Conservation (phyloP, 805 yeast genomes). For the Metschnikowia kunwiensis region DNA sequence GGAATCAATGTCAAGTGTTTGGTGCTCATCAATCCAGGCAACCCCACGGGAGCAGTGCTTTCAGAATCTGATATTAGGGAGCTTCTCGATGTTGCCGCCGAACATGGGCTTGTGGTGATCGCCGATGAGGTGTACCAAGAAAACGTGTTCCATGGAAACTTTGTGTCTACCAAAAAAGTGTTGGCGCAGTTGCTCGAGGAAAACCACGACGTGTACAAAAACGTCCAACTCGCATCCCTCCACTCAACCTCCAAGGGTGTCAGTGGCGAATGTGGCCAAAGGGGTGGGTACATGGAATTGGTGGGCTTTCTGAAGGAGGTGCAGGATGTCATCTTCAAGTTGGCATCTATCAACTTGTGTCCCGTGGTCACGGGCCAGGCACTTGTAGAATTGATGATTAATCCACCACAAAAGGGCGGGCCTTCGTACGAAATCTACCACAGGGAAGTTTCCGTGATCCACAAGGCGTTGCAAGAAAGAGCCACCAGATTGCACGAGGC, state of each 20-base stretch:
- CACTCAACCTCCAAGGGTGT: slow-evolving; percentile 99
- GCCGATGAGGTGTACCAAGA: slow-evolving; percentile 99
- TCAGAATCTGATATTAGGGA: slow-evolving; percentile 62
- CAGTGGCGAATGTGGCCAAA: slow-evolving; percentile 98
- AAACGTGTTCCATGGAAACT: slow-evolving; percentile 78
- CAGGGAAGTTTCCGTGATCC: slow-evolving; percentile 60
- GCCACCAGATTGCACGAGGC: slow-evolving; percentile 65
- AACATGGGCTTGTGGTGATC: slow-evolving; percentile 76
- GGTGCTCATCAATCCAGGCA: slow-evolving; percentile 96
- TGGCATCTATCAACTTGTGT: slow-evolving; percentile 88
- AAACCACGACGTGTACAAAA: slow-evolving; percentile 54
- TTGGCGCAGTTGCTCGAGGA: slow-evolving; percentile 57
- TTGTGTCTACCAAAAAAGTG: slow-evolving; percentile 80
- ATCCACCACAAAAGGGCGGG: slow-evolving; percentile 82
- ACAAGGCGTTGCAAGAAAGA: slow-evolving; percentile 57
- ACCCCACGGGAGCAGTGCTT: slow-evolving; percentile 93
- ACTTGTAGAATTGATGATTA: slow-evolving; percentile 85
- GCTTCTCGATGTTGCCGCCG: slow-evolving; percentile 76
- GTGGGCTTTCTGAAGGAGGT: slow-evolving; percentile 75
- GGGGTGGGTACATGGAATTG: slow-evolving; percentile 98
- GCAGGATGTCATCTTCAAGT: slow-evolving; percentile 67
- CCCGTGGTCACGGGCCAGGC: slow-evolving; percentile 97
- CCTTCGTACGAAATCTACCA: slow-evolving; percentile 67
- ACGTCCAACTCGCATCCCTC: slow-evolving; percentile 85
- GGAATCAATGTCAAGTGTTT: slow-evolving; percentile 71